Conservation (phyloP, 768 basidiomycete species). For the Tulasnella sp. region DNA sequence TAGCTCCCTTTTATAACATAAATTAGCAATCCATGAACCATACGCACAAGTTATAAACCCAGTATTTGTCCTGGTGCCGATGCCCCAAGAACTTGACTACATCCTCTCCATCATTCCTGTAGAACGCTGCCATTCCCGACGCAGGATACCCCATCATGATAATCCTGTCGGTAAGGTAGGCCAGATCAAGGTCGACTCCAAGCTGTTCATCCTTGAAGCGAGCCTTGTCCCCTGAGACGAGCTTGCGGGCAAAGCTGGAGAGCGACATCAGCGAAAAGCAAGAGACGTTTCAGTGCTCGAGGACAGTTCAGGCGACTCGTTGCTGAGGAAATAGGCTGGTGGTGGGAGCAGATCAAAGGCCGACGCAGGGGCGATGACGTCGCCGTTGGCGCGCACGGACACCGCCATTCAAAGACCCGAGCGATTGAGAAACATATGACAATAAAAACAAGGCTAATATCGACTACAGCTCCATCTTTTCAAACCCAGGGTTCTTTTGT, state of each 20-base stretch:
- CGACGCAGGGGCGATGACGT: not conserved
- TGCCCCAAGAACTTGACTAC: conserved; percentile 62
- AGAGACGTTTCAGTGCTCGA: not conserved
- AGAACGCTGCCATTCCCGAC: conserved; percentile 59
- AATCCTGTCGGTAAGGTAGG: conserved; percentile 20
- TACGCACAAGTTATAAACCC: conserved; percentile 69
- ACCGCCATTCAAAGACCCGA: not conserved
- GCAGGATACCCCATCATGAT: conserved; percentile 61
- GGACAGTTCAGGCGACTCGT: not conserved
- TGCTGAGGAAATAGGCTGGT: not conserved
- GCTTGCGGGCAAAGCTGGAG: conserved; percentile 52
- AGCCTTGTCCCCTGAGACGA: conserved; percentile 75
- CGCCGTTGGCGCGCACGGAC: not conserved
- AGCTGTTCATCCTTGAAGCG: conserved; percentile 58
- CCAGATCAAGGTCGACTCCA: conserved; percentile 47
- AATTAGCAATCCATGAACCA: not conserved
- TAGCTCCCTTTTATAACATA: not conserved
- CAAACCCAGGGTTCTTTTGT: conserved; percentile 71
- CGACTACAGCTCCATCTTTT: conserved; percentile 18
- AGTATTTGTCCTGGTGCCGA: conserved; percentile 62
- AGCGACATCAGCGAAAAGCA: conserved; percentile 27
- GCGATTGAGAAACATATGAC: not conserved
- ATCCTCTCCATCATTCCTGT: conserved; percentile 67
- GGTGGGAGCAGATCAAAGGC: not conserved
- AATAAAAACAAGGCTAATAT: not conserved